Conservation (phyloP, 805 yeast genomes). For the Clavispora phyllophila region DNA sequence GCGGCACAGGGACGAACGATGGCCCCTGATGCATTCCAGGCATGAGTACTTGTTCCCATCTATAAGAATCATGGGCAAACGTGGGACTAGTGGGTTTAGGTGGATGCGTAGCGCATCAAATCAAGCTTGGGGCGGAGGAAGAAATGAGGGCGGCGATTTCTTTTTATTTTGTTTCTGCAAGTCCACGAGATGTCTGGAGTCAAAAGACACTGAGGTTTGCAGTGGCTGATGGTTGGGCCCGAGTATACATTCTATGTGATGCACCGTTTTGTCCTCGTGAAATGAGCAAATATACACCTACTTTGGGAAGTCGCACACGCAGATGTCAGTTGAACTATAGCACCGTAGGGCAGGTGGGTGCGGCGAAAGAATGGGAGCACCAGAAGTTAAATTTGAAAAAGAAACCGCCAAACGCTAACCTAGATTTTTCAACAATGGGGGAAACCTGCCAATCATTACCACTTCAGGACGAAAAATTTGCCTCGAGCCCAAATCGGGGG, state of each 20-base stretch:
- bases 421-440: not conserved
- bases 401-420: too few relatives aligned
- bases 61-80: conserved; percentile 59
- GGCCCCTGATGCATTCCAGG: conserved; percentile 86
- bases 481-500: too few relatives aligned
- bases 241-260: not conserved
- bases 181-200: too few relatives aligned
- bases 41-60: conserved; percentile 81
- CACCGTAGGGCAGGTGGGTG: not conserved
- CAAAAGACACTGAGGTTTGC: not conserved
- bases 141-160: too few relatives aligned
- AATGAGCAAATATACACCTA: not conserved
- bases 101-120: not conserved
- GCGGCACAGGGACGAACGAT: conserved; percentile 79
- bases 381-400: too few relatives aligned
- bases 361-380: not conserved
- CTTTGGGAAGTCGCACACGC: not conserved
- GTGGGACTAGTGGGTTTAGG: not conserved
- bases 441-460: too few relatives aligned
- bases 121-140: not conserved
- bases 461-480: too few relatives aligned
- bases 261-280: not conserved
- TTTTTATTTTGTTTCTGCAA: too few relatives aligned
- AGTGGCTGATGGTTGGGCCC: not conserved
- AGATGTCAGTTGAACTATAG: not conserved